phyloP scores from a whole-genome alignment of 2,329 filamentous ascomycete species.

The Aspergillus versicolor region DNA sequence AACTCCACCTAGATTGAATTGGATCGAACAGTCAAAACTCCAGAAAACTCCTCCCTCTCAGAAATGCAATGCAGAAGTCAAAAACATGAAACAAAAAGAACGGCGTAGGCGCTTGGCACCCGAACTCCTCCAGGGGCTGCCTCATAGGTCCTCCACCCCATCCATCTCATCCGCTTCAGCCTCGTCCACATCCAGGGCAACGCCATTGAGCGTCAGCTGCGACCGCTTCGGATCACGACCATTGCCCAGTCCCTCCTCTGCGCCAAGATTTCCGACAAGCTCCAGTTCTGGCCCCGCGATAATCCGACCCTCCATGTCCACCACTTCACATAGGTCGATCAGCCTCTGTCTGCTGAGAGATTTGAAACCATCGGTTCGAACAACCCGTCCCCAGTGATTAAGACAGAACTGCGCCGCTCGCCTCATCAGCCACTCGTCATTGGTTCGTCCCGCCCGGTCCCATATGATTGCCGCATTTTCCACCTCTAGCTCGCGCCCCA shows the following conservation, averaged over 20 bases:
- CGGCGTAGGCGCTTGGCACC: background rate
- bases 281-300: slow-evolving; percentile 83
- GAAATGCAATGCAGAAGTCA: slow-evolving; percentile 5
- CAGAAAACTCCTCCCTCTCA: background rate
- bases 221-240: slow-evolving; percentile 31
- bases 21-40: background rate
- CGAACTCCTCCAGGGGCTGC: background rate
- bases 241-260: slow-evolving; percentile 43
- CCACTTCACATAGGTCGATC: slow-evolving; percentile 88
- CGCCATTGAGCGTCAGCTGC: slow-evolving; percentile 27
- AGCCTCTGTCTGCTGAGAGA: slow-evolving; percentile 74
- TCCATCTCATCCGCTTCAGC: slow-evolving; percentile 49
- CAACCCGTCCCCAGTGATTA: slow-evolving; percentile 90
- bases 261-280: slow-evolving; percentile 54
- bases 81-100: background rate
- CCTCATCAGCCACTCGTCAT: slow-evolving; percentile 89
- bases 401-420: slow-evolving; percentile 86
- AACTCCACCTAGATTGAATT: background rate
- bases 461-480: slow-evolving; percentile 94
- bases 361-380: slow-evolving; percentile 83
- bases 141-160: slow-evolving; percentile 42
- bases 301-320: slow-evolving; percentile 88
- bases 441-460: slow-evolving; percentile 87
- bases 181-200: slow-evolving; percentile 37
- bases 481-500: slow-evolving; percentile 88